Conservation (phyloP, 805 yeast genomes). For the Suhomyces pyralidae region DNA sequence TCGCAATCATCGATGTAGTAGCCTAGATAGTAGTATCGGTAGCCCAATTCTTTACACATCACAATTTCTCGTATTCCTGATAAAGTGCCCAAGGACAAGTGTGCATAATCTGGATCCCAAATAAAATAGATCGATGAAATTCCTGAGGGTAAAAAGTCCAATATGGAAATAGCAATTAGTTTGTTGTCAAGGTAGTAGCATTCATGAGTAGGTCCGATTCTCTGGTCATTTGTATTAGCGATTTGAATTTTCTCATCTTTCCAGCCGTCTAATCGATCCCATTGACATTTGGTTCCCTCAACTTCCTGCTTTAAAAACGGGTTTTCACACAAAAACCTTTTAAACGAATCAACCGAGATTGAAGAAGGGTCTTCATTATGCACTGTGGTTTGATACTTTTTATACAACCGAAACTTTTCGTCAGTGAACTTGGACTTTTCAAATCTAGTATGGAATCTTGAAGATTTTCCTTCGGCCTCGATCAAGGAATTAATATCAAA, state of each 20-base stretch:
- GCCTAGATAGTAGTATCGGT: slow-evolving; percentile 71
- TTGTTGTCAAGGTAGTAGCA: slow-evolving; percentile 63
- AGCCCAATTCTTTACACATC: slow-evolving; percentile 44
- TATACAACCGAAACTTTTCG: slow-evolving; percentile 62
- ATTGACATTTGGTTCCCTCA: slow-evolving; percentile 25
- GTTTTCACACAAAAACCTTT: slow-evolving; percentile 62
- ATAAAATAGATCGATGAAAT: slow-evolving; percentile 83
- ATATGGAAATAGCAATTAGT: slow-evolving; percentile 70
- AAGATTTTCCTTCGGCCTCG: slow-evolving; percentile 37
- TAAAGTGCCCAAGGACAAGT: slow-evolving; percentile 70
- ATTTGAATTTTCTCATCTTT: slow-evolving; percentile 10
- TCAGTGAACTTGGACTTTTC: slow-evolving; percentile 51
- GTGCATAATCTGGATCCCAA: slow-evolving; percentile 78
- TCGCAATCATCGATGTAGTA: slow-evolving; percentile 74
- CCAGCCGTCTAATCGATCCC: slow-evolving; percentile 46
- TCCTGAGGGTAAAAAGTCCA: slow-evolving; percentile 73
- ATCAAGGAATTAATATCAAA: slow-evolving; percentile 31
- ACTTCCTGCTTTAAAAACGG: slow-evolving; percentile 48
- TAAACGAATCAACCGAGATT: slow-evolving; percentile 48
- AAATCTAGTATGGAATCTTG: slow-evolving; percentile 41
- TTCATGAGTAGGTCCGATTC: slow-evolving; percentile 72
- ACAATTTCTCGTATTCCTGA: slow-evolving; percentile 71
- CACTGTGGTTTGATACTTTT: slow-evolving; percentile 64
- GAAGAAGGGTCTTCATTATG: slow-evolving; percentile 61
- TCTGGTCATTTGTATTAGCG: neutral